These are phyloP conservation scores for Diplocarpon mali DNA, from an alignment of 2,329 filamentous ascomycete species.

Conservation along the genomic window DNA sequence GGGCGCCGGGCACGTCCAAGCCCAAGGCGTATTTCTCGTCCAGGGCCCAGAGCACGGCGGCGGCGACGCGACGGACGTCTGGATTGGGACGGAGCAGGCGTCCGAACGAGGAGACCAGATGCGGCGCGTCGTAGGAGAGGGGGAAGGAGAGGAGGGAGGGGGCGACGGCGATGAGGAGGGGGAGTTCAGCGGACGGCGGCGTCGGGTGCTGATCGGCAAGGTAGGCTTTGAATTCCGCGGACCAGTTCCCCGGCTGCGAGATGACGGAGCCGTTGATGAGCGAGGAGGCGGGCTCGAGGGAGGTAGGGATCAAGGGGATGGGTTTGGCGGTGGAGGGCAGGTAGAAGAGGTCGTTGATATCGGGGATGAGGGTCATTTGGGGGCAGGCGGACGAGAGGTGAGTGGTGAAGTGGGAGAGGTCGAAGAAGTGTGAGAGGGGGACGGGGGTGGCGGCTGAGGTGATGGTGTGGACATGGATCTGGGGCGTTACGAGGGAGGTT, in stretches of 20 bases:
- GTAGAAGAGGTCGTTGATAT: slow-evolving; percentile 12
- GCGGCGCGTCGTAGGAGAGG: slow-evolving; percentile 22
- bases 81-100: slow-evolving; percentile 26
- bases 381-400: slow-evolving; percentile 9
- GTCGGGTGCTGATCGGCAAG: slow-evolving; percentile 6
- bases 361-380: slow-evolving; percentile 6
- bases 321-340: slow-evolving; percentile 6
- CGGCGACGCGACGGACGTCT: slow-evolving; percentile 21
- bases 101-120: slow-evolving; percentile 29
- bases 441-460: slow-evolving; percentile 4
- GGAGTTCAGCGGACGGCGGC: slow-evolving; percentile 1
- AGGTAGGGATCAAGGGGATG: slow-evolving; percentile 1
- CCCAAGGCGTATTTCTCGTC: slow-evolving; percentile 17
- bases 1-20: slow-evolving; percentile 12
- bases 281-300: not conserved
- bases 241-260: slow-evolving; percentile 6
- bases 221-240: not conserved
- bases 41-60: slow-evolving; percentile 24
- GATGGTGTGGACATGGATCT: slow-evolving; percentile 8
- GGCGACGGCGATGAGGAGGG: slow-evolving; percentile 5
- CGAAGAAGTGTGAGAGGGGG: slow-evolving; percentile 17
- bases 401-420: slow-evolving; percentile 10
- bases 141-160: slow-evolving; percentile 25
- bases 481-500: slow-evolving; percentile 31
- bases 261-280: slow-evolving; percentile 4